A percentile compares a stretch with the other conserved stretches of the same genome.
These are phyloP conservation scores for Nothopassalora personata DNA, from an alignment of 2,329 filamentous ascomycete genomes.

Conservation along the genomic window DNA sequence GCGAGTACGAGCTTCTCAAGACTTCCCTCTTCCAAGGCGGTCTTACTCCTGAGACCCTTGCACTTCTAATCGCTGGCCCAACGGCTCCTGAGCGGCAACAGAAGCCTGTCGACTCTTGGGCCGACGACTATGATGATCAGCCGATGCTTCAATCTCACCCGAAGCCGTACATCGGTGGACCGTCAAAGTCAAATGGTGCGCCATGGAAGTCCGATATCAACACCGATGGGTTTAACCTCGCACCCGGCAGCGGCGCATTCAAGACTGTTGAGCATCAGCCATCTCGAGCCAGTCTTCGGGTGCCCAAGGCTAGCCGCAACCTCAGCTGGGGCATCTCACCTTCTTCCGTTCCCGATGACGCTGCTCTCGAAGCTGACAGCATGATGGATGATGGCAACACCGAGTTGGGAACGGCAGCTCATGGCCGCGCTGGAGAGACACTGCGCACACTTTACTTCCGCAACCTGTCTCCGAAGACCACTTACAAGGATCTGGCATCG, in stretches of 20 bases:
- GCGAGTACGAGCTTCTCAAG: constrained; percentile 51
- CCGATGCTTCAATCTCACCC: constrained; percentile 3
- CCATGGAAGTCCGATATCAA: background rate
- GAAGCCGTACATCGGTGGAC: background rate
- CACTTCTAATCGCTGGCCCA: constrained; percentile 40
- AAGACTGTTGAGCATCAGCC: constrained; percentile 6
- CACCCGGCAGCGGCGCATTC: constrained; percentile 11
- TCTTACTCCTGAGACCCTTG: constrained; percentile 45
- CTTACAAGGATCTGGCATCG: constrained; percentile 60
- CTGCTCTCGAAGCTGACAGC: constrained; percentile 19
- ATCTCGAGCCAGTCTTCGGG: constrained; percentile 1
- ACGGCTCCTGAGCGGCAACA: constrained; percentile 7
- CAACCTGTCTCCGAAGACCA: constrained; percentile 58
- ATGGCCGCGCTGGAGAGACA: constrained; percentile 4
- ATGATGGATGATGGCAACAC: constrained; percentile 12
- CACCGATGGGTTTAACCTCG: constrained; percentile 5
- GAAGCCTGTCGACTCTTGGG: constrained; percentile 18
- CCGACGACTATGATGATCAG: constrained; percentile 17
- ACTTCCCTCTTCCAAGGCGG: constrained; percentile 48
- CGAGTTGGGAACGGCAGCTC: background rate
- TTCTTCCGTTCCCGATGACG: constrained; percentile 21
- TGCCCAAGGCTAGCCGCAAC: constrained; percentile 14
- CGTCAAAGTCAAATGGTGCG: background rate
- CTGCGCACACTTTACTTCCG: constrained; percentile 56
- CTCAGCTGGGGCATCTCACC: constrained; percentile 16